Base-by-base conservation (phyloP, 306 rosid species). In the Herpetospermum pedunculosum region DNA sequence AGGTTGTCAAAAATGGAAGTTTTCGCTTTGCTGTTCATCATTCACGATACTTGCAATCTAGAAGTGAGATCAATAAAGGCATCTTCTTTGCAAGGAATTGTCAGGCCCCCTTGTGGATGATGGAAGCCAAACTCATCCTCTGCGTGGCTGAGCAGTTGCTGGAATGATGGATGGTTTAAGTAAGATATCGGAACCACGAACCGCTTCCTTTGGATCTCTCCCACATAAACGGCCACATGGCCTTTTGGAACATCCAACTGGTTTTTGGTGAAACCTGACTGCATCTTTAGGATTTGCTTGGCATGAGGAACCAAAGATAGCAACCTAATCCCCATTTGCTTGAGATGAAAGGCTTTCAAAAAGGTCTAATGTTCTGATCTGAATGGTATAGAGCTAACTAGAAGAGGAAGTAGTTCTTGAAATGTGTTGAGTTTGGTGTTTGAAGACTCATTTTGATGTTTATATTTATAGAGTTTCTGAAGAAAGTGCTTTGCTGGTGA, bases 101-200 rank as follows among this genome's bases (percentile, higher is more conserved):
- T 80, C 41, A 83, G 75, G 30, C 80, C 86, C n/a, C 86, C 83
- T 81, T 77, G 78, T 8, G 77, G 79, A 54, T 83, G 86, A 76
- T 79, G 44, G 75, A 57, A 82, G 15, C 83, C 85, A 6, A 79
- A 82, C 74, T 76, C 83, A 67, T 79, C 79, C 49, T 79, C 81
- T 34, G 74, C 81, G 23, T 76, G 64, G 9, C 49, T 15, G 25
- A 83, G 67, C 77, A 83, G 68, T 16, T 83, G 55, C 19, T 77
- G 80, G 40, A 83, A 83, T 3, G 75, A 49, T 4, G 82, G 86
- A 23, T 77, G 70, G 38, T 83, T 67, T 26, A 83, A 34, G 70
- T 70, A 83, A 11, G 84, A 70, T 38, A 83, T 37, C 16, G 81
- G 84, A 48, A 83, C 75, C 68, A 80, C 80, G 37, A 80, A 80